Percentiles rank a stretch among this genome's conserved stretches.
Conservation (phyloP, 805 yeast species). For the Ogataea trehalophila region DNA sequence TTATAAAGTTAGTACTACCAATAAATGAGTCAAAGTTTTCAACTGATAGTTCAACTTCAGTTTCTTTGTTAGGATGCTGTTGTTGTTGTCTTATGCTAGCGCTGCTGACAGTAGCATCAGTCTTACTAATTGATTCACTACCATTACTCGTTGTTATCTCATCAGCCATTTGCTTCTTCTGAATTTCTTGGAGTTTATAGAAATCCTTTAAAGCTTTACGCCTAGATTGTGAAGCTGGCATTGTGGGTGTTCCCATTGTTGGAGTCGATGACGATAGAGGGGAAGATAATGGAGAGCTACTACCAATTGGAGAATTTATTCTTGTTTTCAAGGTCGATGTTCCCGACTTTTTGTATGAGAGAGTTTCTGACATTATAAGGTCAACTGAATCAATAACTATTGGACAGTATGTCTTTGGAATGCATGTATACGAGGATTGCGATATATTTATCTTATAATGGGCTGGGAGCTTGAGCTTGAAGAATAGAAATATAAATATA, state of each 20-base stretch:
- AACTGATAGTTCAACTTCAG: slow-evolving; percentile 20
- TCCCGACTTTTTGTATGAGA: slow-evolving; percentile 14
- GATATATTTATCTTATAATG: too few species aligned
- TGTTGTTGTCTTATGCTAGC: slow-evolving; percentile 1
- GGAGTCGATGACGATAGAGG: neutral
- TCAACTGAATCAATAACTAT: too few species aligned
- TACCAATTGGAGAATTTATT: neutral
- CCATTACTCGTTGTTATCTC: slow-evolving; percentile 3
- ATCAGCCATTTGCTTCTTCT: slow-evolving; percentile 18
- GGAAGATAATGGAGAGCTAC: neutral
- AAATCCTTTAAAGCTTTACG: slow-evolving; percentile 39
- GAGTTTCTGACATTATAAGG: slow-evolving; percentile 15
- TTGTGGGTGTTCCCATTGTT: slow-evolving; percentile 2
- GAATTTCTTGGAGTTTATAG: slow-evolving; percentile 33
- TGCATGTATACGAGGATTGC: too few species aligned
- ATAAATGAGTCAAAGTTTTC: slow-evolving; percentile 32
- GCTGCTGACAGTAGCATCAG: neutral
- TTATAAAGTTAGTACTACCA: slow-evolving; percentile 24
- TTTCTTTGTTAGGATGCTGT: neutral
- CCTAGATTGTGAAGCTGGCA: slow-evolving; percentile 19
- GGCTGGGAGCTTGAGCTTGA: too few species aligned
- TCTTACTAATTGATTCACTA: neutral
- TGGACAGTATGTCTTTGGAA: too few species aligned
- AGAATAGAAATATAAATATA: too few species aligned
- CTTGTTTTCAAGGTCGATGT: slow-evolving; percentile 1